phyloP scores from a whole-genome alignment of 495 filamentous ascomycete species.

The Xylaria longipes region DNA sequence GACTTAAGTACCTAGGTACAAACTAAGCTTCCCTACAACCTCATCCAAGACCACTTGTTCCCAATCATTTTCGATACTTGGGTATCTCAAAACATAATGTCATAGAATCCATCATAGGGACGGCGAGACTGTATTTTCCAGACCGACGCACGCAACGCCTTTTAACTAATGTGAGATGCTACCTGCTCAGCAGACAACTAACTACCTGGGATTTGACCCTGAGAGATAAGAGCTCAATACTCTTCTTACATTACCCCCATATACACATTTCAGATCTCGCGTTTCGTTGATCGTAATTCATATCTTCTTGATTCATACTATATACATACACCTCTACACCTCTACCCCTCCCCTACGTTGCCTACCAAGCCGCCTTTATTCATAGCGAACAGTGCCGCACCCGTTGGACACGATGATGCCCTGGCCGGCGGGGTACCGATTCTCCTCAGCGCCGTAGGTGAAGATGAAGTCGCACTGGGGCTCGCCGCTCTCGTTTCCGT shows the following conservation, averaged over 20 bases:
- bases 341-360: background rate
- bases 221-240: background rate
- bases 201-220: no score
- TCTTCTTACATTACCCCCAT: background rate
- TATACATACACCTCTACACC: background rate
- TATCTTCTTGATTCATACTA: background rate
- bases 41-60: background rate
- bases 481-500: slow-evolving; percentile 33
- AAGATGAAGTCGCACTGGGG: slow-evolving; percentile 34
- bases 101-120: background rate
- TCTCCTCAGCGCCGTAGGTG: slow-evolving; percentile 29
- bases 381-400: slow-evolving; percentile 31
- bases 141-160: background rate
- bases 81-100: background rate
- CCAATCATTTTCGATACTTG: background rate
- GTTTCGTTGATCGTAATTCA: background rate
- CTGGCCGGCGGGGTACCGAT: slow-evolving; percentile 26
- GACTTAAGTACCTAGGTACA: no score
- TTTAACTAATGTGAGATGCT: background rate
- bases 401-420: slow-evolving; percentile 34
- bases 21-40: background rate
- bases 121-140: background rate
- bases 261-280: background rate
- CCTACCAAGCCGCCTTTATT: background rate
- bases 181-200: no score